Conservation (phyloP, 176 grass and related monocot species). For the Guadua angustifolia region DNA sequence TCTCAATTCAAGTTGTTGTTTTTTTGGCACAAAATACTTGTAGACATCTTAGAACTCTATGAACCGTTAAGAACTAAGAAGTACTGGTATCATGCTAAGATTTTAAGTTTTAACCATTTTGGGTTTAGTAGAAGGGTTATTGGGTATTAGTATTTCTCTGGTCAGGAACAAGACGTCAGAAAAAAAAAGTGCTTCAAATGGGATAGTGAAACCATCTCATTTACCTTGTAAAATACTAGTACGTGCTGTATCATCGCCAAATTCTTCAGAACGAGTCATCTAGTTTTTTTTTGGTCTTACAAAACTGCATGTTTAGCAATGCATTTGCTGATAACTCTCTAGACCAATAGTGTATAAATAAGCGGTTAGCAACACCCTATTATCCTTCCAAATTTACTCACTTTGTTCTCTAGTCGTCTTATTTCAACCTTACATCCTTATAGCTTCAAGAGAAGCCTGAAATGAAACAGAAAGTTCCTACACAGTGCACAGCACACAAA, state of each 20-base stretch:
- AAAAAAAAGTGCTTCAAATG: neutral
- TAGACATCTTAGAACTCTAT: neutral
- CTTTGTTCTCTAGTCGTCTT: slow-evolving; percentile 10
- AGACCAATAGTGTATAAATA: neutral
- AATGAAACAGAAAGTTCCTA: neutral
- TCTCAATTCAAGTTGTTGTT: slow-evolving; percentile 8
- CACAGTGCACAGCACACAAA: neutral
- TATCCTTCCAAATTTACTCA: neutral
- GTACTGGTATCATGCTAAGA: neutral
- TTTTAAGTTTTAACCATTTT: slow-evolving; percentile 5
- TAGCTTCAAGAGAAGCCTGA: slow-evolving; percentile 18
- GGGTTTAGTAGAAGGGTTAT: neutral
- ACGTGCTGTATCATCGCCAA: neutral
- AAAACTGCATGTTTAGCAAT: neutral
- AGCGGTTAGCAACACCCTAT: neutral
- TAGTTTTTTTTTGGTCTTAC: neutral
- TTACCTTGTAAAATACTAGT: neutral
- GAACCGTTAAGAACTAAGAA: neutral
- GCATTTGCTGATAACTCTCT: neutral
- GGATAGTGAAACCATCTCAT: neutral
- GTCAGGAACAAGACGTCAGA: neutral
- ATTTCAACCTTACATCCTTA: neutral
- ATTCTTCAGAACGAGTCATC: neutral
- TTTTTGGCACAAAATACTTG: slow-evolving; percentile 7
- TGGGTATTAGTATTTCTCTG: slow-evolving; percentile 2